A percentile compares a stretch with the other conserved stretches of the same genome.
These are phyloP conservation scores for Amphibolis antarctica DNA, from an alignment of 106 monocot species.

Conservation along the genomic window DNA sequence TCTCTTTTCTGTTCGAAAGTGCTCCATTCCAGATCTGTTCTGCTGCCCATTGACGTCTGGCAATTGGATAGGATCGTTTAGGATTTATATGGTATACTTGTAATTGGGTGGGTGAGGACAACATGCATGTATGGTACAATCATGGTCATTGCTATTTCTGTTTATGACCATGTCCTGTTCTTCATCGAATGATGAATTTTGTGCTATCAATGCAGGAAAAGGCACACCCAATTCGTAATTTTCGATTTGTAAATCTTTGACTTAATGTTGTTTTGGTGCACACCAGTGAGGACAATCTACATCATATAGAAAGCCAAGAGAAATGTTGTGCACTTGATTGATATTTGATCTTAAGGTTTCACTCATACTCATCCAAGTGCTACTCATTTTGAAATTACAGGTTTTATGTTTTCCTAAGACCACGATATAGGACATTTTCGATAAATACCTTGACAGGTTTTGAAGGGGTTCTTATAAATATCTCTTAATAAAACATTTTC, in stretches of 20 bases:
- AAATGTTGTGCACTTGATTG: too few species aligned
- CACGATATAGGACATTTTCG: not conserved
- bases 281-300: too few species aligned
- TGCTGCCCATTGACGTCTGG: not conserved
- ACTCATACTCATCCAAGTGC: too few species aligned
- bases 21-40: not conserved
- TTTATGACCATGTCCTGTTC: not conserved
- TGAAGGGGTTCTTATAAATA: not conserved
- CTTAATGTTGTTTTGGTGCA: too few species aligned
- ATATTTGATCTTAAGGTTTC: not conserved
- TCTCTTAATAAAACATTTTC: not conserved
- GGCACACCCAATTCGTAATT: too few species aligned
- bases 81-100: not conserved
- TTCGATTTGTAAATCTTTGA: too few species aligned
- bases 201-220: too few species aligned
- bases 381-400: not conserved
- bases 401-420: not conserved
- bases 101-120: not conserved
- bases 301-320: too few species aligned
- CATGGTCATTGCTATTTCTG: too few species aligned
- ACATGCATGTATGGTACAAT: too few species aligned
- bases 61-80: not conserved
- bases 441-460: not conserved
- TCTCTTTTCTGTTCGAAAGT: not conserved
- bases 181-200: not conserved